Evolutionary conservation across 2,329 filamentous ascomycete species (phyloP), one percentile per base, ranked within the genome.

Genomic region (Botrytis fragariae): DNA sequence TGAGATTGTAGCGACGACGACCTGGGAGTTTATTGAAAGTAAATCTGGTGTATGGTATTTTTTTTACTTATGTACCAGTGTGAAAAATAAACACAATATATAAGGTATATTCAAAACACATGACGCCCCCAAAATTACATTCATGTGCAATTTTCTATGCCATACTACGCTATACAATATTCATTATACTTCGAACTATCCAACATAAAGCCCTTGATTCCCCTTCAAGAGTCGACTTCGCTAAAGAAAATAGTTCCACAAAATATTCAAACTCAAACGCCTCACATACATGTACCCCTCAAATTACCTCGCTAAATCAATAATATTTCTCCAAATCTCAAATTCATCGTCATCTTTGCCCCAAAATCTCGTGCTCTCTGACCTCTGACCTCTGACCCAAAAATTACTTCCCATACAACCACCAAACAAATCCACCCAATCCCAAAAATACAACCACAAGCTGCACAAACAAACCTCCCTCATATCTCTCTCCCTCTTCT

Each of bases 31-130:
- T 51, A 4, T n/a, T 14, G 4, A 14, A 51, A 14, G 22, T 25
- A 4, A 6, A 25, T 25, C 4, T 12, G 4, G 3, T 10, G 2
- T 25, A 4, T 25, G 10, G 9, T 25, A 25, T 0, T 0, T 25
- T 4, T 48, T 48, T 12, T 42, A 42, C 6, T 48, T 12, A 25
- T 44, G 6, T 44, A 44, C 18, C 5, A 44, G 6, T 44, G 8
- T 44, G 16, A 44, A 44, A 44, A 44, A 1, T 16, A 44, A 44
- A 44, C 18, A 44, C 6, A 44, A 20, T 18, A 44, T 44, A 44
- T 18, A 44, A 18, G 5, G 4, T 14, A 44, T 18, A 18, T 20
- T 45, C 37, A 39, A 39, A 39, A 39, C 2, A 39, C 8, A 10
- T 44, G 7, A 20, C 18, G 16, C 18, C 16, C 42, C 18, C 5